Conservation (phyloP, 2,329 filamentous ascomycete genomes). For the Pseudodiploospora longispora region DNA sequence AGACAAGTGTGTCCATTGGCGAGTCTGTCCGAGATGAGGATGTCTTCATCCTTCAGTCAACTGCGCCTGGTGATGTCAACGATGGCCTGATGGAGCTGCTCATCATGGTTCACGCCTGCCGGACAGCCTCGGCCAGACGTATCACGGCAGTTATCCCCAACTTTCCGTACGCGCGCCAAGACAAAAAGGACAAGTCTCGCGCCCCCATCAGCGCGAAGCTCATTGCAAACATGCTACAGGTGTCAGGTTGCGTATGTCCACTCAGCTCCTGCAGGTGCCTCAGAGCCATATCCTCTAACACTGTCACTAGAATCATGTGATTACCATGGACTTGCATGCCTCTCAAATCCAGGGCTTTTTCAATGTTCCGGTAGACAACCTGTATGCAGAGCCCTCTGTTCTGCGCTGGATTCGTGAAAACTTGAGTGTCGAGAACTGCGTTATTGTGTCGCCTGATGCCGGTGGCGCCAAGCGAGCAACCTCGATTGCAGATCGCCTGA, state of each 20-base stretch:
- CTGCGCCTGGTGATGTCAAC: conserved; percentile 92
- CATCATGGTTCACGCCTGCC: conserved; percentile 95
- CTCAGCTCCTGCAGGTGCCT: neutral
- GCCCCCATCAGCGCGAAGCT: conserved; percentile 95
- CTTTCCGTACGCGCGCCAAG: conserved; percentile 92
- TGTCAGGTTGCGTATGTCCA: conserved; percentile 61
- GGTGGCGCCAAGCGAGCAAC: conserved; percentile 95
- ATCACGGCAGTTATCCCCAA: conserved; percentile 95
- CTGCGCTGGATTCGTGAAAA: conserved; percentile 88
- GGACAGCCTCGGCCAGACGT: conserved; percentile 61
- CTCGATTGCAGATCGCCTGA: conserved; percentile 84
- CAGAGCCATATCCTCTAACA: conserved; percentile 2
- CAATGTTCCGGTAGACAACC: conserved; percentile 67
- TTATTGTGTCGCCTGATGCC: conserved; percentile 92
- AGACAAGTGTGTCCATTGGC: conserved; percentile 86
- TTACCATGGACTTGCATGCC: conserved; percentile 93
- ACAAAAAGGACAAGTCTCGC: conserved; percentile 90
- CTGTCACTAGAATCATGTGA: conserved; percentile 44
- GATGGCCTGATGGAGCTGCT: conserved; percentile 96
- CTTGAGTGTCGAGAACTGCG: conserved; percentile 69
- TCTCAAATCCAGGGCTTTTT: conserved; percentile 96
- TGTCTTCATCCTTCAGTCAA: conserved; percentile 96
- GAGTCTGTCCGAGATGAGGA: conserved; percentile 96
- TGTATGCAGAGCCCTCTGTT: conserved; percentile 91
- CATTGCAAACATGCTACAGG: conserved; percentile 96